Evolutionary conservation across 768 basidiomycete genomes (phyloP), one percentile per base, ranked within the genome.

Genomic region (Tephrocybe sp.): DNA sequence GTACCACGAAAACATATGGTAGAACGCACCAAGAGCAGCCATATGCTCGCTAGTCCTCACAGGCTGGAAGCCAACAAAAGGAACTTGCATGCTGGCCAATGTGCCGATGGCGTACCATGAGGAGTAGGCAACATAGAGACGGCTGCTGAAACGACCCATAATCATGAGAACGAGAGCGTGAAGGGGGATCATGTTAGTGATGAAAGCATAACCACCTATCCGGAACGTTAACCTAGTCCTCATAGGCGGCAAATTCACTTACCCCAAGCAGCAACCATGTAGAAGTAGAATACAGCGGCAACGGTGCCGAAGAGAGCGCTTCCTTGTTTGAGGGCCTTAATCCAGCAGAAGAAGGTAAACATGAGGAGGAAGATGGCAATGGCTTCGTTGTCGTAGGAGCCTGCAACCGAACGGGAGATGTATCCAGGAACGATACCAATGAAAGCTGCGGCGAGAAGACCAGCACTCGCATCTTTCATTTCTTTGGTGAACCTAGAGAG

Each of bases 251-350:
- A 26, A 23, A 3, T 32, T 41, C 4, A 71, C 81, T 52, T 61
- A 89, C 96, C 97, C 97, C 97, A 99, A 25, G 97, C 97, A 46
- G 97, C 96, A n/a, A 99, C 97, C 97, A 99, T 99, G 80, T 98
- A 99, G 60, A 98, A 98, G 74, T 99, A 99, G 73, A 98, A 98
- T 3, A 98, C 73, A 15, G 95, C 97, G 39, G 97, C 86, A 34
- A 91, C 63, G 21, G 91, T 90, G 18, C 93, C 96, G 59, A 84
- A 97, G 54, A 96, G 81, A 1, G 93, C 94, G 54, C 93, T 96
- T 37, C 97, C 97, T 40, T 83, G 80, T 71, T 98, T 98, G 48
- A 98, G 75, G 21, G 97, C 95, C 61, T 90, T 92, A 68, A 99
- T 96, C 97, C 97, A 98, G 56, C 80, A 80, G 75, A 81, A 98